These are phyloP conservation scores for Cyclotella atomus DNA, from an alignment of 108 stramenopile species.

Conservation along the genomic window DNA sequence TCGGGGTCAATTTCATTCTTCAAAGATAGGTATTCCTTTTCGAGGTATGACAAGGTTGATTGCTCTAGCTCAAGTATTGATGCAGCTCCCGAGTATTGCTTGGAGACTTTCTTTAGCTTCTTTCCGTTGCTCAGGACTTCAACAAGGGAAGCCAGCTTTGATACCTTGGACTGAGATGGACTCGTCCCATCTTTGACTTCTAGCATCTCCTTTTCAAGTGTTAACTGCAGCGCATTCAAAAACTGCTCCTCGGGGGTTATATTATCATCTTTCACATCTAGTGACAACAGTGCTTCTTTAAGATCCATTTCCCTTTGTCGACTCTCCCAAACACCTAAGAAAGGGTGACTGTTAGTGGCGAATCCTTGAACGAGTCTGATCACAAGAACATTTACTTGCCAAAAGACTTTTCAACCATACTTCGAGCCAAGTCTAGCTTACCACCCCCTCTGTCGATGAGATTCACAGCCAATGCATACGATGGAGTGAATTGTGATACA, in stretches of 20 bases:
- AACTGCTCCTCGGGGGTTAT: constrained; percentile 64
- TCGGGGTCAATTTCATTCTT: constrained; percentile 13
- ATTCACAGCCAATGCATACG: constrained; percentile 80
- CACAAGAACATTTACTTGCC: too few species aligned
- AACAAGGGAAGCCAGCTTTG: constrained; percentile 45
- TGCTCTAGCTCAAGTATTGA: constrained; percentile 66
- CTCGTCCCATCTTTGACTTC: constrained; percentile 49
- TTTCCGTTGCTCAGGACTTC: constrained; percentile 68
- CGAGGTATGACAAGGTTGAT: constrained; percentile 65
- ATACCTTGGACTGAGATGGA: constrained; percentile 41
- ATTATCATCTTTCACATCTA: constrained; percentile 30
- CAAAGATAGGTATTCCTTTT: constrained; percentile 52
- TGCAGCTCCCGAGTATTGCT: constrained; percentile 50
- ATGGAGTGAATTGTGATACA: constrained; percentile 79
- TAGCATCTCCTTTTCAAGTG: constrained; percentile 44
- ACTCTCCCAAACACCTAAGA: constrained; percentile 75
- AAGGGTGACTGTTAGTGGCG: too few species aligned
- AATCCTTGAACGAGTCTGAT: too few species aligned
- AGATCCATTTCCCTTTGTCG: constrained; percentile 55
- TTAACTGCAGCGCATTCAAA: constrained; percentile 43
- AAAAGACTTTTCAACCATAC: constrained; percentile 78
- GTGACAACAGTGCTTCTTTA: constrained; percentile 24
- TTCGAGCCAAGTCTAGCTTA: constrained; percentile 69
- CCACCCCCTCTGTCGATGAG: constrained; percentile 73
- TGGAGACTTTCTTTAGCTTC: constrained; percentile 72